Evolutionary conservation across 2,329 filamentous ascomycete genomes (phyloP).

Genomic region (Colletotrichum echinochloae): DNA sequence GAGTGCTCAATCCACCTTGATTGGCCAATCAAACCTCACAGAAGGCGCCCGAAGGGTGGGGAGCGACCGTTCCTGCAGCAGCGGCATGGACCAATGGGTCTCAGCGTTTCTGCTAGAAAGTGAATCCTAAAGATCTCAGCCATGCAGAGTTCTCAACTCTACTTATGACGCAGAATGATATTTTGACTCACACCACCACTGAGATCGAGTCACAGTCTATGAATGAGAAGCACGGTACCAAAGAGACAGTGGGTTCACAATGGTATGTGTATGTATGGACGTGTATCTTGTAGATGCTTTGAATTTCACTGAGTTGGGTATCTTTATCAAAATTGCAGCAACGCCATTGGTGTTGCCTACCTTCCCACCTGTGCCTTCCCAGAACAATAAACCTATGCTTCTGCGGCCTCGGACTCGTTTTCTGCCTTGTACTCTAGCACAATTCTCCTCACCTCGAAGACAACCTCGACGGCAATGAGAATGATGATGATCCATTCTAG

Average conservation of each 20-base stretch:
- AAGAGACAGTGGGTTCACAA: neutral
- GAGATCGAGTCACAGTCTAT: neutral
- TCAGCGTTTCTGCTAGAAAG: too few species aligned
- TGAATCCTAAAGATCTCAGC: neutral
- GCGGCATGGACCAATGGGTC: constrained; percentile 14
- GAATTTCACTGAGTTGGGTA: constrained; percentile 20
- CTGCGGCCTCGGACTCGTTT: constrained; percentile 43
- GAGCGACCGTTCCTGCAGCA: constrained; percentile 18
- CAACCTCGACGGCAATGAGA: constrained; percentile 91
- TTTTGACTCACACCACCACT: too few species aligned
- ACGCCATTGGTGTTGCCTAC: neutral
- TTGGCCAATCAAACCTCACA: neutral
- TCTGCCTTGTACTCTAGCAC: constrained; percentile 70
- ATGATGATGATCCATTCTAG: constrained; percentile 97
- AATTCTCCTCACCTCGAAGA: constrained; percentile 83
- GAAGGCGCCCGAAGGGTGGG: neutral
- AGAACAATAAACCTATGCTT: neutral
- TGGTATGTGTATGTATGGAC: neutral
- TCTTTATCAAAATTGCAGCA: constrained; percentile 6
- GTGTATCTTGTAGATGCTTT: neutral
- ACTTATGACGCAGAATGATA: neutral
- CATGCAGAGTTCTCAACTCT: neutral
- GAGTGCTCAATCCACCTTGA: neutral
- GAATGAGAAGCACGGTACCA: neutral
- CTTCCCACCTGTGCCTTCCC: neutral